Evolutionary conservation across 1,284 basidiomycete species (phyloP).

Genomic region (Trichosporon asahii): DNA sequence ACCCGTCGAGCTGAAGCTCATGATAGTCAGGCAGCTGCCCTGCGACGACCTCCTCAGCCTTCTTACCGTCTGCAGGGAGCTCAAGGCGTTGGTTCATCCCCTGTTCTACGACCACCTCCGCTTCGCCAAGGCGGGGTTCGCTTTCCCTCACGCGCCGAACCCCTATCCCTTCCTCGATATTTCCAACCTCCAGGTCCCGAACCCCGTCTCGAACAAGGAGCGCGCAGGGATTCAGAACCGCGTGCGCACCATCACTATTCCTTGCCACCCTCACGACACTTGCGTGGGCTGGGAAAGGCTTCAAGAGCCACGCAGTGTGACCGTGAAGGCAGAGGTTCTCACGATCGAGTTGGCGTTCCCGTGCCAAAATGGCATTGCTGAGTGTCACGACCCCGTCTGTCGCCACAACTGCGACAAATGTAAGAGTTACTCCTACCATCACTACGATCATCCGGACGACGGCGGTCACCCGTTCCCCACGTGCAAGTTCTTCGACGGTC

Average conservation of each 20-base stretch:
- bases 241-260: neutral
- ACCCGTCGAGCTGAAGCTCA: neutral
- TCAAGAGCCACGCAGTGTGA: neutral
- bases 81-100: neutral
- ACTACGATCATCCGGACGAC: neutral
- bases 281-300: neutral
- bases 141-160: neutral
- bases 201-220: neutral
- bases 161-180: neutral
- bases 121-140: neutral
- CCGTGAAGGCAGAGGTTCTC: neutral
- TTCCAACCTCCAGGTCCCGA: neutral
- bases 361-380: neutral
- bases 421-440: neutral
- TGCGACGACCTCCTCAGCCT: neutral
- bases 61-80: neutral
- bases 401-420: neutral
- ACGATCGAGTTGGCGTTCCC: neutral
- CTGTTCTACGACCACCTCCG: neutral
- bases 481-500: neutral
- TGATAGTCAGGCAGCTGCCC: neutral
- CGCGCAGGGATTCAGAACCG: neutral
- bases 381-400: neutral
- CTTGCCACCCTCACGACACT: neutral
- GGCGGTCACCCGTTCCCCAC: neutral